phyloP scores from a whole-genome alignment of 345 rosid species.

The Eucalyptus sp. region DNA sequence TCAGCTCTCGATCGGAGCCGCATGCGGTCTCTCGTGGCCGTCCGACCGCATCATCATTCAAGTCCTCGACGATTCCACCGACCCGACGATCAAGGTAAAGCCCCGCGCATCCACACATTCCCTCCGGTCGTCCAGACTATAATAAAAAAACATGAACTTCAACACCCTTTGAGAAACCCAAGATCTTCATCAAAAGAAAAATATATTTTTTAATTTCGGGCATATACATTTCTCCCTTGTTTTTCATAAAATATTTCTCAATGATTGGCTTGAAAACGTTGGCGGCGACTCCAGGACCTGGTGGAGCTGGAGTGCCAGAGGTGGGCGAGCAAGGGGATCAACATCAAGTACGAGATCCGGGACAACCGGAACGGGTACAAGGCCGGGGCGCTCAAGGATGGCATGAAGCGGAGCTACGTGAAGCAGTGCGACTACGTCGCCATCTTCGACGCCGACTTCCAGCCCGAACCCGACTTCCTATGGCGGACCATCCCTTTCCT shows the following conservation, averaged over 20 bases:
- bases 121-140: background rate
- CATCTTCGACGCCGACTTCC: slow-evolving; percentile 96
- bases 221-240: background rate
- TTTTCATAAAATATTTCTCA: background rate
- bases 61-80: slow-evolving; percentile 96
- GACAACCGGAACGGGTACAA: slow-evolving; percentile 85
- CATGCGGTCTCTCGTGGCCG: slow-evolving; percentile 97
- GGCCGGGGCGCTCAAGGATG: slow-evolving; percentile 92
- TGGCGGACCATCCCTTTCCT: slow-evolving; percentile 86
- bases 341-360: slow-evolving; percentile 77
- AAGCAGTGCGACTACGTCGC: slow-evolving; percentile 78
- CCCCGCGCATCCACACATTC: background rate
- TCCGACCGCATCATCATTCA: slow-evolving; percentile 79
- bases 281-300: slow-evolving; percentile 31
- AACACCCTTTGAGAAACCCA: background rate
- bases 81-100: slow-evolving; percentile 65
- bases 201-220: background rate
- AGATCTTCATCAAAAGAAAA: background rate
- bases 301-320: slow-evolving; percentile 87
- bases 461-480: slow-evolving; percentile 87
- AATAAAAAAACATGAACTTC: background rate
- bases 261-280: background rate
- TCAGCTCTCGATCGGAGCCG: slow-evolving; percentile 86
- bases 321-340: slow-evolving; percentile 96
- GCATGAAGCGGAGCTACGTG: slow-evolving; percentile 82